Conservation (phyloP, 2,329 filamentous ascomycete genomes). For the Parafenestella ontariensis region DNA sequence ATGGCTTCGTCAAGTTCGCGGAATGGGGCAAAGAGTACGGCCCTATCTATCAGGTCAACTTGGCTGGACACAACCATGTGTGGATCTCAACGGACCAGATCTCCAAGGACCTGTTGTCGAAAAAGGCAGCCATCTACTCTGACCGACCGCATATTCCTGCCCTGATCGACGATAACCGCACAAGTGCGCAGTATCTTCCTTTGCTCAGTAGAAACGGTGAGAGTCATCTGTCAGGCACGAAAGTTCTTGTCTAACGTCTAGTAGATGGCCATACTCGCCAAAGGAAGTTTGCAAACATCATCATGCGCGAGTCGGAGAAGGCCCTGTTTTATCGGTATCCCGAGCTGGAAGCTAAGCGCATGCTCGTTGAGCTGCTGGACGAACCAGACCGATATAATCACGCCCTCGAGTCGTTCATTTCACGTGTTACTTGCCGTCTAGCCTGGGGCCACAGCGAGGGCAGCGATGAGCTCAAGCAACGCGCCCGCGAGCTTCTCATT, state of each 20-base stretch:
- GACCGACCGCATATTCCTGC: conserved; percentile 56
- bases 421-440: conserved; percentile 55
- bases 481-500: conserved; percentile 55
- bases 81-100: conserved; percentile 55
- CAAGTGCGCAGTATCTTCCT: conserved; percentile 55
- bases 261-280: conserved; percentile 52
- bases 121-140: conserved; percentile 56
- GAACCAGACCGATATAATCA: conserved; percentile 54
- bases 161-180: conserved; percentile 53
- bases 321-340: conserved; percentile 53
- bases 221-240: background rate
- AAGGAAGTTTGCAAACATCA: conserved; percentile 54
- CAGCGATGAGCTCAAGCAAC: conserved; percentile 56
- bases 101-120: conserved; percentile 52
- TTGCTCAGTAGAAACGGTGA: conserved; percentile 54
- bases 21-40: conserved; percentile 55
- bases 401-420: conserved; percentile 54
- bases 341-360: conserved; percentile 54
- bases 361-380: conserved; percentile 54
- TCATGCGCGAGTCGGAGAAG: conserved; percentile 54
- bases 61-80: conserved; percentile 55
- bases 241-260: conserved; percentile 19
- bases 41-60: conserved; percentile 55
- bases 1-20: conserved; percentile 55
- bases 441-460: conserved; percentile 55